These are phyloP conservation scores for Geotrichum histeridarum DNA, from an alignment of 1,139 yeast species.

Conservation along the genomic window DNA sequence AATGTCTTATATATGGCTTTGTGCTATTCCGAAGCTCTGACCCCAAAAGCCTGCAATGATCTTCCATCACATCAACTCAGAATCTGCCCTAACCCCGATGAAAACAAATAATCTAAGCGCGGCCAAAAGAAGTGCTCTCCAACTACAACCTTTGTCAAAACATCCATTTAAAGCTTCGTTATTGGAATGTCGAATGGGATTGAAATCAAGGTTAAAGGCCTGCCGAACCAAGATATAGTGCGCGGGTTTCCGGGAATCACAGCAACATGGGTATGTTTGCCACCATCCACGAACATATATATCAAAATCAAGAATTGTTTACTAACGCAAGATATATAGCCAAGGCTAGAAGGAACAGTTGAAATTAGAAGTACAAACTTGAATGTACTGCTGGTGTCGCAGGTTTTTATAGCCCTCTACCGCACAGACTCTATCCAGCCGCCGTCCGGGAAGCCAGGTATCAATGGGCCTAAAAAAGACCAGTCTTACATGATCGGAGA, in stretches of 20 bases:
- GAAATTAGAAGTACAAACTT: constrained; percentile 35
- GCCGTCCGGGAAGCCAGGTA: constrained; percentile 36
- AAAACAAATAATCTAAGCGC: background rate
- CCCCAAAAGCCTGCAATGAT: too few species aligned
- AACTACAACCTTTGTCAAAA: background rate
- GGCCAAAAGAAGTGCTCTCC: background rate
- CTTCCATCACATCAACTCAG: background rate
- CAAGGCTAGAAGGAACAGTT: constrained; percentile 40
- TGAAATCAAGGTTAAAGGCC: constrained; percentile 37
- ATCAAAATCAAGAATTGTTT: too few species aligned
- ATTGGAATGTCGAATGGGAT: constrained; percentile 23
- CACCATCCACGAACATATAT: too few species aligned
- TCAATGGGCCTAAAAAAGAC: constrained; percentile 34
- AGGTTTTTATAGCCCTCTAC: constrained; percentile 38
- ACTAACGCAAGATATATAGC: constrained; percentile 23
- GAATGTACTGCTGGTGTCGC: constrained; percentile 28
- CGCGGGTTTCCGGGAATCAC: constrained; percentile 42
- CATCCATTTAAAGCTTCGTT: background rate
- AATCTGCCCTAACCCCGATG: constrained; percentile 3
- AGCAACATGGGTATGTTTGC: constrained; percentile 36
- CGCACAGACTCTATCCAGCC: constrained; percentile 39
- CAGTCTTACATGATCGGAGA: constrained; percentile 38
- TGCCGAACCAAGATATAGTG: constrained; percentile 41
- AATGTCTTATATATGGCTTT: too few species aligned
- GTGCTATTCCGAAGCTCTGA: too few species aligned